Evolutionary conservation across 371 early-diverging fungal genomes (phyloP).

Genomic region (Haplosporangium sp.): DNA sequence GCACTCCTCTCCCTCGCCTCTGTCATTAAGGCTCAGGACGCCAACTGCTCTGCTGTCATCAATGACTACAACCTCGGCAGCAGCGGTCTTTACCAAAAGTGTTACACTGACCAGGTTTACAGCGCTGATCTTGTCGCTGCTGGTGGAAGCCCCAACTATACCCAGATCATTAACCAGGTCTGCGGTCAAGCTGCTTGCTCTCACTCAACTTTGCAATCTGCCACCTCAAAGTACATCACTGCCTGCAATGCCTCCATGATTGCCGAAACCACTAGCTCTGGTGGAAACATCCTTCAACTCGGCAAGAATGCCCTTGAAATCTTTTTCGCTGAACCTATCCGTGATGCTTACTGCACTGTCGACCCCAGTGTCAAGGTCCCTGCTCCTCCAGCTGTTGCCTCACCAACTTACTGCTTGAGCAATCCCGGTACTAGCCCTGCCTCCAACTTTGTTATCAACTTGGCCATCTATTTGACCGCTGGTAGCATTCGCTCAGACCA

Average conservation of each 20-base stretch:
- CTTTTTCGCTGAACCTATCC: conserved; percentile 48
- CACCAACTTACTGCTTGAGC: conserved; percentile 39
- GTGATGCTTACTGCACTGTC: conserved; percentile 28
- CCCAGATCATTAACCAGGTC: conserved; percentile 31
- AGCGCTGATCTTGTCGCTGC: conserved; percentile 28
- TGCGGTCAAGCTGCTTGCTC: conserved; percentile 36
- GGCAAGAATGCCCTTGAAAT: conserved; percentile 45
- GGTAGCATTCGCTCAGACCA: conserved; percentile 37
- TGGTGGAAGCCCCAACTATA: conserved; percentile 33
- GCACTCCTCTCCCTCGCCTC: conserved; percentile 34
- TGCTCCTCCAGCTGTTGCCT: conserved; percentile 5
- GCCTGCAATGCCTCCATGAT: conserved; percentile 43
- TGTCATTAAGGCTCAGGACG: conserved; percentile 40
- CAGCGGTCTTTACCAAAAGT: conserved; percentile 39
- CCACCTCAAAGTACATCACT: conserved; percentile 34
- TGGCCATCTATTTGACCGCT: conserved; percentile 44
- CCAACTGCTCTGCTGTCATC: conserved; percentile 34
- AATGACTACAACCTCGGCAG: conserved; percentile 17
- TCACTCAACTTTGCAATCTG: conserved; percentile 22
- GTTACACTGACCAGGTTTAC: conserved; percentile 48
- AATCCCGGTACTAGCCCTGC: background rate
- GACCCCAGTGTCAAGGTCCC: conserved; percentile 27
- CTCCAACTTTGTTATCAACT: conserved; percentile 24
- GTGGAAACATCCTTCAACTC: conserved; percentile 43
- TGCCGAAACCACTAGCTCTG: conserved; percentile 17